phyloP scores from a whole-genome alignment of 2,329 filamentous ascomycete species.

The Lachnellula willkommii region DNA sequence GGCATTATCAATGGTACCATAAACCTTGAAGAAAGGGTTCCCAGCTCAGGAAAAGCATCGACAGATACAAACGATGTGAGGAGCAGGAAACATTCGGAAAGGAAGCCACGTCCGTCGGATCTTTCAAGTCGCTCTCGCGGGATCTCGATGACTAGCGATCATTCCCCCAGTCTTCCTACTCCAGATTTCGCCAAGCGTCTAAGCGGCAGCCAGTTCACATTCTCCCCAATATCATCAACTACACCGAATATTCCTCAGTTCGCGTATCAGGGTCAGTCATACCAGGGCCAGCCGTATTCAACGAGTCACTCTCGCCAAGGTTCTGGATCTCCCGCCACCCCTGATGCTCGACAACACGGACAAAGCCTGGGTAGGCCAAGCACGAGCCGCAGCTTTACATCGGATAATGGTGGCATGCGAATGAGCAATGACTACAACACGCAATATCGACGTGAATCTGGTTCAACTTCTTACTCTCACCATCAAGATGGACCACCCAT shows the following conservation, averaged over 20 bases:
- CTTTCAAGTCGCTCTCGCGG: slow-evolving; percentile 46
- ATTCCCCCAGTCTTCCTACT: slow-evolving; percentile 57
- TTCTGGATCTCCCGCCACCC: slow-evolving; percentile 52
- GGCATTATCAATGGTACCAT: slow-evolving; percentile 72
- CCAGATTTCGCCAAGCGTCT: slow-evolving; percentile 61
- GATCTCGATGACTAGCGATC: slow-evolving; percentile 57
- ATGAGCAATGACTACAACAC: slow-evolving; percentile 46
- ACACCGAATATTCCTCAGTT: slow-evolving; percentile 48
- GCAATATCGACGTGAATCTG: slow-evolving; percentile 47
- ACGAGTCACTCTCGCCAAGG: slow-evolving; percentile 48
- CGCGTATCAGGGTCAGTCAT: slow-evolving; percentile 48
- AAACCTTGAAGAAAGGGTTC: slow-evolving; percentile 28
- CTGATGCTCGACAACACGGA: slow-evolving; percentile 42
- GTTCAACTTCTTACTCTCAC: slow-evolving; percentile 46
- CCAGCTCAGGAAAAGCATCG: slow-evolving; percentile 28
- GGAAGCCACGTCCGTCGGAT: slow-evolving; percentile 29
- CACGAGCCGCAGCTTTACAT: slow-evolving; percentile 57
- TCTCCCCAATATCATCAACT: slow-evolving; percentile 46
- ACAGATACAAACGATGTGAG: slow-evolving; percentile 36
- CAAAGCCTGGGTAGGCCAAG: slow-evolving; percentile 41
- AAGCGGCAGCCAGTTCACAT: slow-evolving; percentile 57
- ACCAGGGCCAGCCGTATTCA: slow-evolving; percentile 48
- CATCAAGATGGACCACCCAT: slow-evolving; percentile 28
- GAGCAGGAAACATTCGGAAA: slow-evolving; percentile 31
- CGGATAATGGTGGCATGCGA: slow-evolving; percentile 41